Evolutionary conservation across 2,329 filamentous ascomycete genomes (phyloP).

Genomic region (Esteya vermicola): DNA sequence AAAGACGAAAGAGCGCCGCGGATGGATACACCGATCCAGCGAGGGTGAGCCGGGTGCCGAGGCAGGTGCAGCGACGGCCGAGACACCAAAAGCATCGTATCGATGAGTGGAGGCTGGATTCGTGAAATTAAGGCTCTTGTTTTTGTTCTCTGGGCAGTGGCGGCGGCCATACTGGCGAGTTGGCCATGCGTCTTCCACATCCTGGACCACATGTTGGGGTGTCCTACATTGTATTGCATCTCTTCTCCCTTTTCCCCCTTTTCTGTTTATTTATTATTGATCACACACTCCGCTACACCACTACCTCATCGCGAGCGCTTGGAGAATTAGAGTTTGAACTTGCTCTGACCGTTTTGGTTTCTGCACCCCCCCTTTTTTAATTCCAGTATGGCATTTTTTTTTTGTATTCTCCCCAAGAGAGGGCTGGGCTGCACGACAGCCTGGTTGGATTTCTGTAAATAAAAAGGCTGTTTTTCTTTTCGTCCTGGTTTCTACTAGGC

Average conservation of each 20-base stretch:
- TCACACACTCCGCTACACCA: background rate
- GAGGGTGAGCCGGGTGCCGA: background rate
- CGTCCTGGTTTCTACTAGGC: background rate
- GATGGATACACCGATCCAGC: background rate
- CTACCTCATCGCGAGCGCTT: background rate
- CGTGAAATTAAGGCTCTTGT: no score
- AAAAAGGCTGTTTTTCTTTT: background rate
- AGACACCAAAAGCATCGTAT: slow-evolving; percentile 1
- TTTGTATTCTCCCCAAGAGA: no score
- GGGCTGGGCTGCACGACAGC: no score
- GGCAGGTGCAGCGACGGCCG: background rate
- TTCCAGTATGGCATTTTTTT: background rate
- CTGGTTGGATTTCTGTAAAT: background rate
- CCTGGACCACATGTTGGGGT: no score
- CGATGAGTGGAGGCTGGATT: background rate
- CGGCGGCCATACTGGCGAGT: no score
- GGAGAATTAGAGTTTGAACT: background rate
- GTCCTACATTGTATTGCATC: background rate
- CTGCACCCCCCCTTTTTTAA: background rate
- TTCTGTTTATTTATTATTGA: background rate
- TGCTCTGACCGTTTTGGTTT: background rate
- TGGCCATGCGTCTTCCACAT: no score
- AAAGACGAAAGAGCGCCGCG: slow-evolving; percentile 1
- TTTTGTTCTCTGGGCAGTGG: no score
- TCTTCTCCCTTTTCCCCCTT: background rate